phyloP scores from a whole-genome alignment of 768 basidiomycete genomes.

The Xerocomellus amylosporus region DNA sequence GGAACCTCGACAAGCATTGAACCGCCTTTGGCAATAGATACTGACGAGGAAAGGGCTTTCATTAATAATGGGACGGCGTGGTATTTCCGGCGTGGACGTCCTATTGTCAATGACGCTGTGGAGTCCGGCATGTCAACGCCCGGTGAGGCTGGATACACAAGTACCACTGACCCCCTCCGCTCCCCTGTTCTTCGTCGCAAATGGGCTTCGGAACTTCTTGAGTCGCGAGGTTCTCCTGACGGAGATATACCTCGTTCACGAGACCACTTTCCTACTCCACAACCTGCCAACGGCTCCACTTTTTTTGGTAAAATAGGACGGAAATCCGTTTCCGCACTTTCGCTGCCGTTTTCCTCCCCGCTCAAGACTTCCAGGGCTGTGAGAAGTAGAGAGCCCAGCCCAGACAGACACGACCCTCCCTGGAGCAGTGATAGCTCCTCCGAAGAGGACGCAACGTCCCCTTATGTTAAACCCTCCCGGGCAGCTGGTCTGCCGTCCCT shows the following conservation, averaged over 20 bases:
- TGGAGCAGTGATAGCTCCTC: conserved; percentile 67
- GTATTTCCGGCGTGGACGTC: conserved; percentile 52
- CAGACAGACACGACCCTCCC: conserved; percentile 33
- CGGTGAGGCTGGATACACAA: conserved; percentile 24
- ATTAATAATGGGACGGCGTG: conserved; percentile 48
- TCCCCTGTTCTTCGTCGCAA: conserved; percentile 45
- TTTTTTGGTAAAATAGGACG: conserved; percentile 45
- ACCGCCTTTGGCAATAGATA: conserved; percentile 67
- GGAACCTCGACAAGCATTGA: conserved; percentile 40
- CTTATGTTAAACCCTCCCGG: conserved; percentile 9
- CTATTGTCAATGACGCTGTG: conserved; percentile 21
- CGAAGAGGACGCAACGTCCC: conserved; percentile 38
- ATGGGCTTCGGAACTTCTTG: conserved; percentile 46
- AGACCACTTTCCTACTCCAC: conserved; percentile 4
- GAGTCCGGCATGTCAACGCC: conserved; percentile 37
- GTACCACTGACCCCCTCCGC: conserved; percentile 38
- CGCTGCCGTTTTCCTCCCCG: conserved; percentile 35
- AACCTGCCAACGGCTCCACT: conserved; percentile 16
- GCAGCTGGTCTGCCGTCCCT: conserved; percentile 9
- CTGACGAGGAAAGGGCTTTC: conserved; percentile 76
- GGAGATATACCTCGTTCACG: conserved; percentile 12
- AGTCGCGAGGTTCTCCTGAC: conserved; percentile 25
- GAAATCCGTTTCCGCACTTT: conserved; percentile 44
- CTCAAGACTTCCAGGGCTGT: conserved; percentile 22
- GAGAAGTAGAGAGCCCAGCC: conserved; percentile 26